phyloP scores from a whole-genome alignment of 1,284 basidiomycete genomes.

The Puccinia polysora region DNA sequence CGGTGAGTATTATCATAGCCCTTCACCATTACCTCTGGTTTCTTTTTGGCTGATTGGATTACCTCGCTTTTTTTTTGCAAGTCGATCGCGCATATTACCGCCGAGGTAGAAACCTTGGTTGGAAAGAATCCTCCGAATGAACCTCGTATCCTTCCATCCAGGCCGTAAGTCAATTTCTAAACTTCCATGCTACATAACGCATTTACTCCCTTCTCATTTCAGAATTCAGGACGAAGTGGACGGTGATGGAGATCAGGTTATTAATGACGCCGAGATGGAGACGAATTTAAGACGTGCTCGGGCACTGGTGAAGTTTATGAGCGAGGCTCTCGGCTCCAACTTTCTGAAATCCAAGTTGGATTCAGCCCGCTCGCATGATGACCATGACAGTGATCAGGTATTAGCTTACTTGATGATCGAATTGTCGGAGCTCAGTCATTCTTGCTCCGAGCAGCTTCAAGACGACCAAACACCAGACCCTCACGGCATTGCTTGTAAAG shows the following conservation, averaged over 20 bases:
- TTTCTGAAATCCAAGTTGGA: conserved; percentile 40
- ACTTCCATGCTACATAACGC: not conserved
- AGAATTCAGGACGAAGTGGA: conserved; percentile 19
- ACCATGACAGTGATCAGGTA: conserved; percentile 35
- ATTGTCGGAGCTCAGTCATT: conserved; percentile 34
- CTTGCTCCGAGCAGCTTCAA: not conserved
- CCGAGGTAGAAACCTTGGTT: conserved; percentile 36
- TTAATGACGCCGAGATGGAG: not conserved
- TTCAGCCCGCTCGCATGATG: conserved; percentile 31
- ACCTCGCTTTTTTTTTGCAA: not conserved
- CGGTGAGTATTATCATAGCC: too few species aligned
- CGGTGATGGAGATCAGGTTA: conserved; percentile 20
- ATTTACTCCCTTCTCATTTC: not conserved
- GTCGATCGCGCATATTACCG: conserved; percentile 41
- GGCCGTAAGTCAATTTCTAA: conserved; percentile 18
- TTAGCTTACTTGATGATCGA: conserved; percentile 41
- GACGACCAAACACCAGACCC: conserved; percentile 16
- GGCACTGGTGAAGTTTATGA: conserved; percentile 35
- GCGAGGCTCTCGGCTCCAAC: conserved; percentile 30
- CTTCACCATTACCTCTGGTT: too few species aligned
- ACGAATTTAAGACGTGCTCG: conserved; percentile 14
- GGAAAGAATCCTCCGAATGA: not conserved
- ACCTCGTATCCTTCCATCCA: conserved; percentile 20
- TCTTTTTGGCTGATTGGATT: conserved; percentile 44
- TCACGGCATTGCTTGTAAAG: conserved; percentile 23